Evolutionary conservation across 345 rosid genomes (phyloP).

Genomic region (sweet orange (Citrus sinensis)): DNA sequence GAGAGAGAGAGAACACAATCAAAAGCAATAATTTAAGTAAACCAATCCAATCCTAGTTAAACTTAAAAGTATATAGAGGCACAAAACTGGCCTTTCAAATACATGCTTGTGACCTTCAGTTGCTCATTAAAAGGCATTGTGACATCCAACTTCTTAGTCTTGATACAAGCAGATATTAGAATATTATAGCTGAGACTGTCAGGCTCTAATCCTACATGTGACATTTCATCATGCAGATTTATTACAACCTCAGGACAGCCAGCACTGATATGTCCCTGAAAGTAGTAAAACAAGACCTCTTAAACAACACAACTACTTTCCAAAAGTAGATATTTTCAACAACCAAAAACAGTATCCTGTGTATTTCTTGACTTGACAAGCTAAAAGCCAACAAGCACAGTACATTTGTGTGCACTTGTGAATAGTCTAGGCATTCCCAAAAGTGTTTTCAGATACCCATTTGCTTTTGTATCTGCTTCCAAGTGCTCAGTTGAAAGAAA

Average conservation of each 20-base stretch:
- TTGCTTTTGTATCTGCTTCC: background rate
- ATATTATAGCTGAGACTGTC: constrained; percentile 69
- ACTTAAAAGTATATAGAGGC: constrained; percentile 38
- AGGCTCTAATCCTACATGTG: constrained; percentile 49
- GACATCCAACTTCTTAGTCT: constrained; percentile 46
- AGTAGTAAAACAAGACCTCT: background rate
- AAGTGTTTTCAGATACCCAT: background rate
- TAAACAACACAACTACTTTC: background rate
- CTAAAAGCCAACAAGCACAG: background rate
- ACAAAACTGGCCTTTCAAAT: constrained; percentile 47
- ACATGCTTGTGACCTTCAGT: constrained; percentile 70
- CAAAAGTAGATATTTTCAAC: background rate
- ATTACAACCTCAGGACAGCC: constrained; percentile 56
- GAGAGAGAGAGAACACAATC: background rate
- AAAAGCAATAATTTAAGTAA: constrained; percentile 14
- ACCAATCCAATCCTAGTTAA: constrained; percentile 18
- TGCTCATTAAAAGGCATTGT: constrained; percentile 62
- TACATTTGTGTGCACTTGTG: background rate
- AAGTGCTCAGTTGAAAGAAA: background rate
- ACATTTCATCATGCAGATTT: constrained; percentile 45
- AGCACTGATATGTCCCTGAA: constrained; percentile 53
- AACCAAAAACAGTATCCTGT: background rate
- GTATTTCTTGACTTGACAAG: background rate
- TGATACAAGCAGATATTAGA: constrained; percentile 54
- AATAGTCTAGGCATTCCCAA: background rate